Percentiles rank a stretch among this genome's conserved stretches.
Evolutionary conservation across 345 rosid species (phyloP).

Genomic region (Citropsis articulata): DNA sequence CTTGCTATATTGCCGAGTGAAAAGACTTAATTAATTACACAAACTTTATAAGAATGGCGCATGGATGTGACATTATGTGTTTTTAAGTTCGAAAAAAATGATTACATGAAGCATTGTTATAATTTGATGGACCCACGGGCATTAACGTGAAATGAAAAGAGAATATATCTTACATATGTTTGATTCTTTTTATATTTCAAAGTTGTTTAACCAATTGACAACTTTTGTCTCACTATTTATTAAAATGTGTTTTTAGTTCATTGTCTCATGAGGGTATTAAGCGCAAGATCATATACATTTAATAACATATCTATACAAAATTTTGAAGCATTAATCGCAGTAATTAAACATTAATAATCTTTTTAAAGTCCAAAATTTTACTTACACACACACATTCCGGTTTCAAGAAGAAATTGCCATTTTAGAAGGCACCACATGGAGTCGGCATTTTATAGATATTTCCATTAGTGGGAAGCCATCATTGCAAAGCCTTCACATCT

Average conservation of each 20-base stretch:
- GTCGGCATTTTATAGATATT: slow-evolving; percentile 40
- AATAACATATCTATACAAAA: neutral
- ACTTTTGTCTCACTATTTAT: too few relatives aligned
- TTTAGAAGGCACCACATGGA: slow-evolving; percentile 39
- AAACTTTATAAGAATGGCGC: neutral
- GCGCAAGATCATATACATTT: neutral
- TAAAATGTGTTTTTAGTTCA: too few relatives aligned
- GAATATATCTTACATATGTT: neutral
- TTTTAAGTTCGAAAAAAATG: neutral
- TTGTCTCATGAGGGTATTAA: too few relatives aligned
- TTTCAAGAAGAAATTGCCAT: slow-evolving; percentile 8
- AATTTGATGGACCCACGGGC: neutral
- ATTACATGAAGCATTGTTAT: neutral
- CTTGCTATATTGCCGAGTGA: neutral
- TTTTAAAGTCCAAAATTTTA: too few relatives aligned
- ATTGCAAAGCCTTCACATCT: slow-evolving; percentile 41
- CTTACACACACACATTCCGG: neutral
- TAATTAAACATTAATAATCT: neutral
- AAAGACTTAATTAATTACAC: neutral
- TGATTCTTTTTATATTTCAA: too few relatives aligned
- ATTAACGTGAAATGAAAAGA: neutral
- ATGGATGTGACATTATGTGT: neutral
- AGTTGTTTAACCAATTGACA: too few relatives aligned
- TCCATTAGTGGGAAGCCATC: slow-evolving; percentile 46
- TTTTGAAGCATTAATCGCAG: neutral